Evolutionary conservation across 2,329 filamentous ascomycete genomes (phyloP), one percentile per base, ranked within the genome.

Genomic region (Calonectria hawksworthii): DNA sequence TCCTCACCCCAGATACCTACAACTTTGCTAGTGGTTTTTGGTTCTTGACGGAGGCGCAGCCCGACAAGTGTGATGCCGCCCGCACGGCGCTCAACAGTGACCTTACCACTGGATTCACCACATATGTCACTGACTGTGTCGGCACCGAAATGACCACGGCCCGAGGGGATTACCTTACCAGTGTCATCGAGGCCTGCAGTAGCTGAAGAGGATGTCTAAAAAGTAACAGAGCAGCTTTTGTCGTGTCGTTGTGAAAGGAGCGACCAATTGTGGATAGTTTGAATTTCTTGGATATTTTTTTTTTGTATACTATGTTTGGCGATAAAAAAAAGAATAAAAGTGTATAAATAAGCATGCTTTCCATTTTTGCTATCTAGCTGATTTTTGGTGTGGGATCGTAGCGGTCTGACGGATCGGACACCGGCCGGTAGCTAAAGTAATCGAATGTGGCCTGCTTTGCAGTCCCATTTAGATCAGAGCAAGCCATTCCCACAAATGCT

Each of bases 401-500:
- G 21, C 72, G 67, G 54, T 70, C 72, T 13, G 83, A 86, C 61
- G 84, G 76, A 74, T 90, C 80, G 30, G 86, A 79, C 8, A 87
- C 86, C 7, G 90, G 90, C 2, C 85, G 83, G 79, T 92, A 92
- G 0, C 85, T 75, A 70, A 91, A 89, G 54, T 89, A 87, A 71
- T 90, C 89, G 82, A 91, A 91, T 6, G 74, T 83, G 0, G 90
- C 90, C 68, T 83, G 81, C 68, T 82, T 75, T 11, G 84, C 88
- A 21, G 86, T 87, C 3, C 90, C 90, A 70, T 92, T 91, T 52
- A 91, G 70, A 80, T 92, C 90, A 4, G 89, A 91, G 51, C 88
- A 89, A 1, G 90, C 90, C 75, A 92, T 83, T 0, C 90, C 90
- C 0, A 91, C 88, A 84, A 92, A 92, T 0, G 91, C 90, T 0